phyloP scores from a whole-genome alignment of 495 filamentous ascomycete species.

The Aspergillus affinis region DNA sequence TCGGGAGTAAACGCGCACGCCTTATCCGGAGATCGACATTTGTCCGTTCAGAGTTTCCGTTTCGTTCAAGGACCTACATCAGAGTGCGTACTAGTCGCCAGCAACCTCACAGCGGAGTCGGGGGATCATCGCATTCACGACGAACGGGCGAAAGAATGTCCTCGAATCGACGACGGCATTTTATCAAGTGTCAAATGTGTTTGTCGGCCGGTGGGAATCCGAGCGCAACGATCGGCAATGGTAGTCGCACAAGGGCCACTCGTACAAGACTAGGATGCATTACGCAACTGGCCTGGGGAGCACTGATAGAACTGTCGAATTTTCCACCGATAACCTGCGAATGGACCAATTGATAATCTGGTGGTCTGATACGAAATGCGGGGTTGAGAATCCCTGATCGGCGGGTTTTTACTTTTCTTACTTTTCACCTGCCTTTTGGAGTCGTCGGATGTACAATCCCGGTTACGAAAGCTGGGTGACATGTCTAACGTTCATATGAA shows the following conservation, averaged over 20 bases:
- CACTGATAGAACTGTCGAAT: background rate
- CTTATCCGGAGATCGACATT: background rate
- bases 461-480: background rate
- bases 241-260: background rate
- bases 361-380: background rate
- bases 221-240: background rate
- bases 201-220: background rate
- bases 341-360: background rate
- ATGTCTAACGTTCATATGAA: background rate
- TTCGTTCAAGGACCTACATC: too few relatives aligned
- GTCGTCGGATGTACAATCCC: background rate
- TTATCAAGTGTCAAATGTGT: background rate
- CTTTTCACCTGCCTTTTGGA: background rate
- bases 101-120: background rate
- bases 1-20: background rate
- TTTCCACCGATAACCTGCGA: background rate
- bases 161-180: background rate
- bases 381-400: background rate
- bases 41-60: background rate
- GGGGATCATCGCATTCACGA: background rate
- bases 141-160: background rate
- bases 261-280: background rate
- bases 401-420: background rate
- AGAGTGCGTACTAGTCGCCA: too few relatives aligned
- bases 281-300: background rate